These are phyloP conservation scores for Russula vinacea DNA, from an alignment of 768 basidiomycete species.

Conservation along the genomic window DNA sequence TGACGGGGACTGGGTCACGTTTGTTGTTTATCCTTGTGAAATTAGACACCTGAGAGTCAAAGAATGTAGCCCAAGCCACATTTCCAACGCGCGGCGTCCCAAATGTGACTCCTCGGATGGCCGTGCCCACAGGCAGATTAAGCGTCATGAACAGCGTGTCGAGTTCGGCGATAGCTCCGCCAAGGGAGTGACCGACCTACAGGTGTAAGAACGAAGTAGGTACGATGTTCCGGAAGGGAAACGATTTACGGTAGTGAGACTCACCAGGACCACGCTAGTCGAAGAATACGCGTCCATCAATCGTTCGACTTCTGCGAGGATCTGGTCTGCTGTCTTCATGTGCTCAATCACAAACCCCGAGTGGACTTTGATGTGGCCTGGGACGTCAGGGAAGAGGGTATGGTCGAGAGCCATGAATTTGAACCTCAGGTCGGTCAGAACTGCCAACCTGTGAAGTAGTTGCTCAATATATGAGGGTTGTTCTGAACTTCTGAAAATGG, in stretches of 20 bases:
- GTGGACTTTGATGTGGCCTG: slow-evolving; percentile 15
- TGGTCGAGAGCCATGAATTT: not conserved
- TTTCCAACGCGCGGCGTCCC: slow-evolving; percentile 30
- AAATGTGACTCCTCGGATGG: slow-evolving; percentile 27
- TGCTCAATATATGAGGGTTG: not conserved
- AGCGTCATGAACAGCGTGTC: slow-evolving; percentile 28
- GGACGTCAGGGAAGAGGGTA: slow-evolving; percentile 19
- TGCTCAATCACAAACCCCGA: slow-evolving; percentile 24
- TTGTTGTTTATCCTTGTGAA: slow-evolving; percentile 29
- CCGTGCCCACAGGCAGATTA: slow-evolving; percentile 25
- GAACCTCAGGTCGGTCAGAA: slow-evolving; percentile 17
- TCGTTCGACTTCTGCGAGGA: slow-evolving; percentile 26
- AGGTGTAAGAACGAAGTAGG: not conserved
- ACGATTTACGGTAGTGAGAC: not conserved
- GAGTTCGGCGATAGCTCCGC: slow-evolving; percentile 28
- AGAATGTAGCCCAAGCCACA: slow-evolving; percentile 15
- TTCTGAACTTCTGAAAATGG: too few relatives aligned
- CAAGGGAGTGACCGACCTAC: slow-evolving; percentile 25
- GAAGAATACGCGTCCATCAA: slow-evolving; percentile 17
- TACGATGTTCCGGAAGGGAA: not conserved
- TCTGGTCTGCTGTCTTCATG: slow-evolving; percentile 20
- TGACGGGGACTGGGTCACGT: slow-evolving; percentile 23
- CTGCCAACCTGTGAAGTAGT: slow-evolving; percentile 14
- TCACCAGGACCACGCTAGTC: slow-evolving; percentile 21
- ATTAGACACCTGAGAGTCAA: slow-evolving; percentile 21